Conservation (phyloP, 306 rosid genomes). For the Cucurbita ficifolia region DNA sequence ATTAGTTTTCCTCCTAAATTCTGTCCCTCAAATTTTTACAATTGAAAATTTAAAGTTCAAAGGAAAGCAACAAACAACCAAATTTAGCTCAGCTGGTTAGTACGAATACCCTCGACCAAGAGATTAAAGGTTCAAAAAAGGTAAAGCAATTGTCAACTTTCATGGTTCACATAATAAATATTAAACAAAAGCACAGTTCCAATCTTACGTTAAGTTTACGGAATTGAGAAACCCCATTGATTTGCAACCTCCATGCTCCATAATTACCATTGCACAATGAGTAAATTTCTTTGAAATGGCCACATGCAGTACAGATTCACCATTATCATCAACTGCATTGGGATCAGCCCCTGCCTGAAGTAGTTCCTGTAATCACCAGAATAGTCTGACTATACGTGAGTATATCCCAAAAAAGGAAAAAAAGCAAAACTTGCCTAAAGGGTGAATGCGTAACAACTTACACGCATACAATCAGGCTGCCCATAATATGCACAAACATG, state of each 20-base stretch:
- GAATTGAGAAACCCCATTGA: slow-evolving; percentile 80
- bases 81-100: no score
- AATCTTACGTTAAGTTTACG: slow-evolving; percentile 70
- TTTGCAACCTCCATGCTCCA: slow-evolving; percentile 94
- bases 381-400: not conserved
- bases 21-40: no score
- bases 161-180: no score
- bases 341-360: slow-evolving; percentile 95
- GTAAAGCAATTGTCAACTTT: no score
- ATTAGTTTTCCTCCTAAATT: no score
- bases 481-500: slow-evolving; percentile 98
- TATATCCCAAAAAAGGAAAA: slow-evolving; percentile 3
- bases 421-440: slow-evolving; percentile 2
- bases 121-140: no score
- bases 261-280: slow-evolving; percentile 82
- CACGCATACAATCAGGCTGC: slow-evolving; percentile 98
- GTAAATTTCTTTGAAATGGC: slow-evolving; percentile 89
- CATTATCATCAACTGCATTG: slow-evolving; percentile 91
- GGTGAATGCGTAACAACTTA: slow-evolving; percentile 25
- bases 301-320: slow-evolving; percentile 90
- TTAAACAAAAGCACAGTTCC: not conserved
- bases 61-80: no score
- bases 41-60: no score
- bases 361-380: slow-evolving; percentile 51
- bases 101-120: no score